Evolutionary conservation across 495 filamentous ascomycete species (phyloP).

Genomic region (Podospora australis): DNA sequence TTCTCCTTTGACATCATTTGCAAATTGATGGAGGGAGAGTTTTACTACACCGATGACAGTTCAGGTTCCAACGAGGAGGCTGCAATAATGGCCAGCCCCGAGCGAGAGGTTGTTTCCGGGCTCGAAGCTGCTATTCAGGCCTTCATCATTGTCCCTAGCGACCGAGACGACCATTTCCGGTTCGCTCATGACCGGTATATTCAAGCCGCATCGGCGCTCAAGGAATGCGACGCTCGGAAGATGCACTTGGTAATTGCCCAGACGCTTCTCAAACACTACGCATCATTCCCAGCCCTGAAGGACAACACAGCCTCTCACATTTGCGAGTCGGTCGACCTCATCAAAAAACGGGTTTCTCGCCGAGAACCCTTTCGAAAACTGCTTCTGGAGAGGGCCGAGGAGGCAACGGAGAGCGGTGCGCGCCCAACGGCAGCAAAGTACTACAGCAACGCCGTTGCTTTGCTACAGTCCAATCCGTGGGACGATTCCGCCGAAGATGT

Average conservation of each 20-base stretch:
- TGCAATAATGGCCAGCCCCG: neutral
- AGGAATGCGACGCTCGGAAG: constrained; percentile 60
- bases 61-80: constrained; percentile 14
- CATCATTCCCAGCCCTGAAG: constrained; percentile 47
- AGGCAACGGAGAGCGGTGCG: constrained; percentile 71
- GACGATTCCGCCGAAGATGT: constrained; percentile 61
- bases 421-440: constrained; percentile 72
- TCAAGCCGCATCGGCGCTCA: constrained; percentile 62
- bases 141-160: constrained; percentile 66
- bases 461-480: constrained; percentile 77
- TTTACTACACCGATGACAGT: constrained; percentile 45
- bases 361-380: constrained; percentile 63
- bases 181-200: constrained; percentile 82
- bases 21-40: constrained; percentile 63
- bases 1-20: constrained; percentile 80
- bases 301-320: constrained; percentile 72
- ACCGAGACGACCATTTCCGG: constrained; percentile 67
- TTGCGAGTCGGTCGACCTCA: constrained; percentile 62
- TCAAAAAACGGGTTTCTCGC: constrained; percentile 53
- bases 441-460: constrained; percentile 63
- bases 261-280: constrained; percentile 64
- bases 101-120: constrained; percentile 52
- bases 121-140: constrained; percentile 72
- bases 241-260: constrained; percentile 88
- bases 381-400: constrained; percentile 68